phyloP scores from a whole-genome alignment of 129 eudicot species.

The Heracleum sosnowskyi region DNA sequence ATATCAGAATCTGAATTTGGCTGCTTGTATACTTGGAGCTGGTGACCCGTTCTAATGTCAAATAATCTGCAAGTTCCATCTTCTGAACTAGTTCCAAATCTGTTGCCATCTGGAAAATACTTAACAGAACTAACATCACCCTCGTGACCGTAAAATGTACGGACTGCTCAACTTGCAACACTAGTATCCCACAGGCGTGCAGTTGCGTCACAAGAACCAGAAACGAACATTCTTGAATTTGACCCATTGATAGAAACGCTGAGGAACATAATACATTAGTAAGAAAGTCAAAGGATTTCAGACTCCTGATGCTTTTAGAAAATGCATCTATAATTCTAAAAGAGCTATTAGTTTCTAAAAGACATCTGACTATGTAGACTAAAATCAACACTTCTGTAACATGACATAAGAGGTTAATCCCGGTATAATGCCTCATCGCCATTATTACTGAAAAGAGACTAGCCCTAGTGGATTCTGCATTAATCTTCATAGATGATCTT shows the following conservation, averaged over 20 bases:
- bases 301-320: neutral
- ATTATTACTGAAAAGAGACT: neutral
- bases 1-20: slow-evolving; percentile 35
- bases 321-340: neutral
- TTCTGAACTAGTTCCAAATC: slow-evolving; percentile 92
- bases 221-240: slow-evolving; percentile 75
- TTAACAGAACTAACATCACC: slow-evolving; percentile 90
- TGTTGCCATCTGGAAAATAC: slow-evolving; percentile 94
- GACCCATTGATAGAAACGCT: slow-evolving; percentile 76
- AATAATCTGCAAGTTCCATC: slow-evolving; percentile 86
- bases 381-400: neutral
- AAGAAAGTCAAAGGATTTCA: neutral
- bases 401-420: neutral
- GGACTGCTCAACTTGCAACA: slow-evolving; percentile 87
- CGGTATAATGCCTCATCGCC: neutral
- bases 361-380: neutral
- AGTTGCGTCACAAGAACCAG: slow-evolving; percentile 89
- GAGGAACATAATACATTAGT: slow-evolving; percentile 10
- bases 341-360: neutral
- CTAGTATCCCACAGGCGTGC: slow-evolving; percentile 96
- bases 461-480: neutral
- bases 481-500: neutral
- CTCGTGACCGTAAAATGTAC: slow-evolving; percentile 81
- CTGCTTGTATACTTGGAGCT: slow-evolving; percentile 76
- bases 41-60: slow-evolving; percentile 97